phyloP scores from a whole-genome alignment of 805 yeast species.

The Candida takata region DNA sequence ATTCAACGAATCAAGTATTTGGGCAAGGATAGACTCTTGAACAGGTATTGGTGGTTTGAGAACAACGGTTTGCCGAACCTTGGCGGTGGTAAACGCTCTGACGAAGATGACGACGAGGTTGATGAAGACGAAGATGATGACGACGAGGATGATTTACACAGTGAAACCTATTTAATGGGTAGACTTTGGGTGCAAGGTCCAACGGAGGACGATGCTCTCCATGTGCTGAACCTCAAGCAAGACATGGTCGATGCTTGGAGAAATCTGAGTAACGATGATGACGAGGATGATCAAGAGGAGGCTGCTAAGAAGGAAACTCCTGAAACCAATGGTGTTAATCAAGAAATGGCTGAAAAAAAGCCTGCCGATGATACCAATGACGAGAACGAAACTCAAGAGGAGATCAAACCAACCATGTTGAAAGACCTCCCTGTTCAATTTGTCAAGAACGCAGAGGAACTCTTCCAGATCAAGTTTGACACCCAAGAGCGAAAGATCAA shows the following conservation, averaged over 20 bases:
- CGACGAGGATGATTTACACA: constrained; percentile 36
- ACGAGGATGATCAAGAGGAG: constrained; percentile 21
- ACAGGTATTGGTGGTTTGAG: constrained; percentile 96
- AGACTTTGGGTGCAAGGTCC: constrained; percentile 93
- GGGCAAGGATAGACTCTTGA: constrained; percentile 79
- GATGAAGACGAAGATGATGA: constrained; percentile 38
- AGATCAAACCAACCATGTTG: constrained; percentile 6
- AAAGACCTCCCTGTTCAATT: constrained; percentile 18
- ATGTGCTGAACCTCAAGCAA: constrained; percentile 26
- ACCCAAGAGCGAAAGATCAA: constrained; percentile 47
- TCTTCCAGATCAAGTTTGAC: constrained; percentile 20
- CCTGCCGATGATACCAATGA: constrained; percentile 19
- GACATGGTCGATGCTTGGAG: constrained; percentile 26
- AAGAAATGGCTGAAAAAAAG: constrained; percentile 1
- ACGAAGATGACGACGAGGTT: constrained; percentile 22
- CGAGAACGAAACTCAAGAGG: constrained; percentile 21
- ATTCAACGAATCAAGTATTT: constrained; percentile 67
- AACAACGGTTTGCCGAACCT: constrained; percentile 66
- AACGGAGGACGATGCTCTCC: constrained; percentile 34
- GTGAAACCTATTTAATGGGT: constrained; percentile 70
- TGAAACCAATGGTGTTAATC: constrained; percentile 1
- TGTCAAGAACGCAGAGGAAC: constrained; percentile 13
- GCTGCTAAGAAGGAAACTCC: constrained; percentile 11
- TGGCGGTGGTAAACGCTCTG: constrained; percentile 29
- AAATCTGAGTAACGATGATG: constrained; percentile 5